These are phyloP conservation scores for Xylaria arbuscula DNA, from an alignment of 2,329 filamentous ascomycete species.

Conservation along the genomic window DNA sequence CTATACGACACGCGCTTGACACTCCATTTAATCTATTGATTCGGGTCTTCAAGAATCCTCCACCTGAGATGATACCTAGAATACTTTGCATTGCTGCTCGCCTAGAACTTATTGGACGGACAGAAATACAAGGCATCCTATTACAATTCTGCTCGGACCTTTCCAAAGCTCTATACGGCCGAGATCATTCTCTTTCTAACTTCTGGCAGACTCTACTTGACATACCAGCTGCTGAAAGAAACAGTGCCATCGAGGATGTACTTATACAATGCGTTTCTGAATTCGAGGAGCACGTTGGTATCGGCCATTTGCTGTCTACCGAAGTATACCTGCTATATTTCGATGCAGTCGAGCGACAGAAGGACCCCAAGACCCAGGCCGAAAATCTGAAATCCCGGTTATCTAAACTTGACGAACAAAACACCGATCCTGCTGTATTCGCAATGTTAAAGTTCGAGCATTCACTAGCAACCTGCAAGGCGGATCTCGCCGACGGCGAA, in stretches of 20 bases:
- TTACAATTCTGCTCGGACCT: conserved; percentile 47
- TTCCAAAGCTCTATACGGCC: conserved; percentile 38
- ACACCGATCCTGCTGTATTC: conserved; percentile 35
- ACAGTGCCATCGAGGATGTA: conserved; percentile 39
- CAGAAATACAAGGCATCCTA: conserved; percentile 44
- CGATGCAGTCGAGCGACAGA: conserved; percentile 44
- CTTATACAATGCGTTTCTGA: conserved; percentile 43
- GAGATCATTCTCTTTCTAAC: conserved; percentile 37
- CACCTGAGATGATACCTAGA: conserved; percentile 45
- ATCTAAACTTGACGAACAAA: conserved; percentile 37
- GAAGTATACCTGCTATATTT: conserved; percentile 47
- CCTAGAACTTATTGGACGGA: conserved; percentile 43
- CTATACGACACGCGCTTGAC: conserved; percentile 44
- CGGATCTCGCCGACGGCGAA: conserved; percentile 39
- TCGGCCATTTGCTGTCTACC: conserved; percentile 42
- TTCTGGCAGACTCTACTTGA: conserved; percentile 46
- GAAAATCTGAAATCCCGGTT: conserved; percentile 39
- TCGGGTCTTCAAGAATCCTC: conserved; percentile 47
- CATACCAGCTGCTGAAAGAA: conserved; percentile 41
- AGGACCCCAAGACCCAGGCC: conserved; percentile 40
- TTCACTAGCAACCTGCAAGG: conserved; percentile 46
- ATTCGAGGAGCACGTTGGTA: conserved; percentile 42
- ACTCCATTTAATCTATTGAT: conserved; percentile 45
- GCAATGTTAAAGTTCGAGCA: conserved; percentile 45
- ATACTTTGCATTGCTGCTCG: conserved; percentile 43